These are phyloP conservation scores for Diaporthe citriasiana DNA, from an alignment of 2,329 filamentous ascomycete species.

Conservation along the genomic window DNA sequence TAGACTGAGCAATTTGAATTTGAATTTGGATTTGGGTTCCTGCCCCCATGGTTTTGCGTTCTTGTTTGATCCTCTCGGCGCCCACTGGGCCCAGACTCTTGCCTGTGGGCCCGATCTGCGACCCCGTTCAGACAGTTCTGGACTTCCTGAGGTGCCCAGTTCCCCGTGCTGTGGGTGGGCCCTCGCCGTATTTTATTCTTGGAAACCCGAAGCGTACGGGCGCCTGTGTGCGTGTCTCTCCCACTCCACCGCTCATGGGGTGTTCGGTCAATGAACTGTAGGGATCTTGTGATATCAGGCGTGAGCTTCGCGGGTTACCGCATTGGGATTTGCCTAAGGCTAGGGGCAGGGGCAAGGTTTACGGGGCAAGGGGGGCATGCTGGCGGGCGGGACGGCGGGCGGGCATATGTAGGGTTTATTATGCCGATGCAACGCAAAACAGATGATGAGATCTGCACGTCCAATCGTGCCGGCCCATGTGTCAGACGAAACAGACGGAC, in stretches of 20 bases:
- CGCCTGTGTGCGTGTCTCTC: not conserved
- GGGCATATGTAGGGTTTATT: slow-evolving; percentile 27
- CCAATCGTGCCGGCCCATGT: slow-evolving; percentile 29
- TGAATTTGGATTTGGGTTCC: not conserved
- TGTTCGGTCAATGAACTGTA: not conserved
- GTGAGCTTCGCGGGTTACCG: slow-evolving; percentile 38
- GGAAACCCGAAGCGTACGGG: slow-evolving; percentile 15
- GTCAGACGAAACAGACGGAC: slow-evolving; percentile 24
- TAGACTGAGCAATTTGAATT: slow-evolving; percentile 39
- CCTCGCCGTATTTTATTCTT: slow-evolving; percentile 27
- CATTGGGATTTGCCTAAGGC: slow-evolving; percentile 33
- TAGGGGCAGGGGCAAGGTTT: slow-evolving; percentile 18
- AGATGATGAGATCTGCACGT: slow-evolving; percentile 15
- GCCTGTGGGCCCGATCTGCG: slow-evolving; percentile 26
- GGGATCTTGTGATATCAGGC: slow-evolving; percentile 23
- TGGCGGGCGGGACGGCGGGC: not conserved
- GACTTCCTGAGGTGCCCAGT: not conserved
- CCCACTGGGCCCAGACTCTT: slow-evolving; percentile 23
- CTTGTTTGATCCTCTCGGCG: slow-evolving; percentile 14
- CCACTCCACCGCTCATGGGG: not conserved
- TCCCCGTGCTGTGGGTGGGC: slow-evolving; percentile 21
- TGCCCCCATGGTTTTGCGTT: slow-evolving; percentile 15
- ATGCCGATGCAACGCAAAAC: slow-evolving; percentile 34
- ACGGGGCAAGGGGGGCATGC: slow-evolving; percentile 29
- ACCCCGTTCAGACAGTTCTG: slow-evolving; percentile 9